Conservation (phyloP, 192 early-diverging fungal species). For the Linnemannia exigua region DNA sequence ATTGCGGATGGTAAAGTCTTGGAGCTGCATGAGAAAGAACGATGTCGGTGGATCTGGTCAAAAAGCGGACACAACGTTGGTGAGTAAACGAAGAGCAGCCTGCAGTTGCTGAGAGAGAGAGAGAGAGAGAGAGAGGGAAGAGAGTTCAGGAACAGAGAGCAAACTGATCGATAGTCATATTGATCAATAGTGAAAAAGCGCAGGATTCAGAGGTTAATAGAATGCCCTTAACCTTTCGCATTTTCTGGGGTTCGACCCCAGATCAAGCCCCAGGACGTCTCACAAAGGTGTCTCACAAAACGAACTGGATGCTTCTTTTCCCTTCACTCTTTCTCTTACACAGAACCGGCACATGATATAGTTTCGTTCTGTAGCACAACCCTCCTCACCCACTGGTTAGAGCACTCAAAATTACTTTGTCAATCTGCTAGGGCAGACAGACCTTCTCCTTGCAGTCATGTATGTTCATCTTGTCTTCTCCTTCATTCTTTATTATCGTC, state of each 20-base stretch:
- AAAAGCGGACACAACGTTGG: not conserved
- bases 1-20: constrained; percentile 43
- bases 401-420: too few relatives aligned
- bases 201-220: not conserved
- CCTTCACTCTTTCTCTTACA: not conserved
- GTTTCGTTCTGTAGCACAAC: too few relatives aligned
- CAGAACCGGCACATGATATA: too few relatives aligned
- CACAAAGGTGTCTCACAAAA: not conserved
- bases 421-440: too few relatives aligned
- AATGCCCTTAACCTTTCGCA: not conserved
- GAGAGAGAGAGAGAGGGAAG: not conserved
- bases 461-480: too few relatives aligned
- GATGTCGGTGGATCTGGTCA: not conserved
- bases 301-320: not conserved
- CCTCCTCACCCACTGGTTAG: too few relatives aligned
- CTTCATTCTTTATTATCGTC: too few relatives aligned
- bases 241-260: not conserved
- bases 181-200: not conserved
- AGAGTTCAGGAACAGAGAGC: not conserved
- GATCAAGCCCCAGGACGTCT: not conserved
- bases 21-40: constrained; percentile 13
- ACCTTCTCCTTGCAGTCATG: too few relatives aligned
- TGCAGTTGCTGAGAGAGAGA: not conserved
- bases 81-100: too few relatives aligned
- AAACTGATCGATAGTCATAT: too few relatives aligned